A percentile compares a stretch with the other conserved stretches of the same genome.
phyloP scores from a whole-genome alignment of 768 basidiomycete species.

The Cystobasidium ongulense region DNA sequence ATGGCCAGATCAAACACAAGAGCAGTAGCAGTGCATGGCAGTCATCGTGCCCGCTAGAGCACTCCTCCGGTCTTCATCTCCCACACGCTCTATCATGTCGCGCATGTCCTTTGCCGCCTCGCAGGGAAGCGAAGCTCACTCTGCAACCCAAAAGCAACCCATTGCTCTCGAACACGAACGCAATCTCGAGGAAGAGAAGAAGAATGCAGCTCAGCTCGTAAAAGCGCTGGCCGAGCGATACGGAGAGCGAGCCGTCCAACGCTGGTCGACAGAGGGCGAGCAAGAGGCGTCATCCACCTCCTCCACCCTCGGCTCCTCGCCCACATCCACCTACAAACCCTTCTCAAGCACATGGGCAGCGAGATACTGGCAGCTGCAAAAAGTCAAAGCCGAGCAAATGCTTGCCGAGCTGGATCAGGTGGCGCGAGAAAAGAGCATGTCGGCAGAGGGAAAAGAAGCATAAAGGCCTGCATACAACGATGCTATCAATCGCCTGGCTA shows the following conservation, averaged over 20 bases:
- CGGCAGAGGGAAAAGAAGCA: not conserved
- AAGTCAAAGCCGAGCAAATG: not conserved
- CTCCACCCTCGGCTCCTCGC: not conserved
- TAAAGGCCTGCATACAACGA: too few species aligned
- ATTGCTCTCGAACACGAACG: not conserved
- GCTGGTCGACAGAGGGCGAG: not conserved
- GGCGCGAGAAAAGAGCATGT: not conserved
- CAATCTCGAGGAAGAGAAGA: not conserved
- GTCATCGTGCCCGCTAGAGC: not conserved
- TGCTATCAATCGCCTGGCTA: too few species aligned
- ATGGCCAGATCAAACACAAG: not conserved
- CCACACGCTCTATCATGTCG: not conserved
- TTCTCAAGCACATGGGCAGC: not conserved
- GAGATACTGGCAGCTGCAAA: constrained; percentile 6
- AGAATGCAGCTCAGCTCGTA: not conserved
- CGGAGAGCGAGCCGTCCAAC: not conserved
- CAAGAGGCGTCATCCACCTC: not conserved
- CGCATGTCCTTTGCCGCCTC: not conserved
- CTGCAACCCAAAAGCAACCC: not conserved
- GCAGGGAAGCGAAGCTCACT: not conserved
- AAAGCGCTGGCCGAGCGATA: not conserved
- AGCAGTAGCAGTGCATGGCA: not conserved
- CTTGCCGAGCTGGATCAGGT: not conserved
- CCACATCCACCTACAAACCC: not conserved
- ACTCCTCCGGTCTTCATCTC: not conserved